phyloP scores from a whole-genome alignment of 139 green algal species.

The Deuterostichococcus epilithicus region DNA sequence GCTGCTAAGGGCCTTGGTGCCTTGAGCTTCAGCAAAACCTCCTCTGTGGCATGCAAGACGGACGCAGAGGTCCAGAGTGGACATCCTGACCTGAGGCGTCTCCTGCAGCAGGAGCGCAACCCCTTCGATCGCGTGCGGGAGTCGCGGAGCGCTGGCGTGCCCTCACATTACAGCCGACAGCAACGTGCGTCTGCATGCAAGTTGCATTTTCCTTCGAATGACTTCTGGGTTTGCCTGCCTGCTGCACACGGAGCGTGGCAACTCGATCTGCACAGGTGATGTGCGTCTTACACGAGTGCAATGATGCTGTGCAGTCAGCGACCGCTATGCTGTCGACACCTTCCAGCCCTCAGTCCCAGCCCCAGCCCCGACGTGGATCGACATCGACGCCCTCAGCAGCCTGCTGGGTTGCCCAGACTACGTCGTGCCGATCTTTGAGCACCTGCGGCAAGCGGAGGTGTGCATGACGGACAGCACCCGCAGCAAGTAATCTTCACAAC shows the following conservation, averaged over 20 bases:
- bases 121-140: not conserved
- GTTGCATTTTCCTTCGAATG: not conserved
- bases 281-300: no score
- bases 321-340: not conserved
- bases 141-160: no score
- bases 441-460: conserved; percentile 67
- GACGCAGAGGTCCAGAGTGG: no score
- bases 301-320: not conserved
- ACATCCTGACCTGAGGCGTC: no score
- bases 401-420: conserved; percentile 71
- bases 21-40: no score
- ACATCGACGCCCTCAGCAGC: conserved; percentile 68
- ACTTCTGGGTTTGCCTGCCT: not conserved
- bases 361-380: conserved; percentile 33
- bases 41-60: no score
- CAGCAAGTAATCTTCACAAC: not conserved
- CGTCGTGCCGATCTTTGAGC: conserved; percentile 67
- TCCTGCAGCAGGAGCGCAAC: not conserved
- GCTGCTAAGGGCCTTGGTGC: no score
- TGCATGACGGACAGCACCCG: not conserved
- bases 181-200: not conserved
- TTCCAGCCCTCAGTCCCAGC: not conserved
- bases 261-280: no score
- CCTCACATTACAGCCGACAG: not conserved
- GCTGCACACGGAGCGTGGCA: no score